Percentiles rank a stretch among this genome's conserved stretches.
phyloP scores from a whole-genome alignment of 352 stramenopile species.

The Globisporangium okanoganense region DNA sequence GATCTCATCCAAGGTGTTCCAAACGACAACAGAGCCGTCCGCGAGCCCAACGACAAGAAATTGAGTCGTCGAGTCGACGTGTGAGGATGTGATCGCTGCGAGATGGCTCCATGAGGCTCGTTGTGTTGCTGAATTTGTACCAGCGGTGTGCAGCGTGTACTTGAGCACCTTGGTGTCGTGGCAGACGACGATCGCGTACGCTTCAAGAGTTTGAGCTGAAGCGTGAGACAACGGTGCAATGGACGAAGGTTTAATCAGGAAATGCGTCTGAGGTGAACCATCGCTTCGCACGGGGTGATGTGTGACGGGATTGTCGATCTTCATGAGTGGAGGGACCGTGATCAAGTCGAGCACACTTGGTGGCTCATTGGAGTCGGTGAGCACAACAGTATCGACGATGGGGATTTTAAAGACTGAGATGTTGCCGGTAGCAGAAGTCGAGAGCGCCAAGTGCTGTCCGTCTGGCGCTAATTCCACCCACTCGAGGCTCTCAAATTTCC shows the following conservation, averaged over 20 bases:
- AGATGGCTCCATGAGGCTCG: conserved; percentile 36
- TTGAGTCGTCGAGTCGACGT: conserved; percentile 40
- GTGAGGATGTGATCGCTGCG: conserved; percentile 28
- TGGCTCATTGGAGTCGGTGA: not conserved
- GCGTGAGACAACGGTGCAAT: too few species aligned
- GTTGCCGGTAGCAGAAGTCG: not conserved
- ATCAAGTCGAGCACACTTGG: conserved; percentile 5
- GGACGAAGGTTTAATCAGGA: conserved; percentile 4
- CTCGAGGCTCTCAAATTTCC: conserved; percentile 1
- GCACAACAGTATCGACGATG: not conserved
- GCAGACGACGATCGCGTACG: conserved; percentile 36
- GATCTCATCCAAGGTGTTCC: conserved; percentile 44
- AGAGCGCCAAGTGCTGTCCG: conserved; percentile 22
- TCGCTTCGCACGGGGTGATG: not conserved
- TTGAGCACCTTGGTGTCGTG: conserved; percentile 31
- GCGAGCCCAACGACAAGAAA: conserved; percentile 42
- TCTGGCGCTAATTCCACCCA: conserved; percentile 26
- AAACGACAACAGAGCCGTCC: conserved; percentile 44
- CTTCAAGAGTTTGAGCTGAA: not conserved
- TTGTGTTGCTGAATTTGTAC: not conserved
- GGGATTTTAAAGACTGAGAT: conserved; percentile 11
- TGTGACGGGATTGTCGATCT: not conserved
- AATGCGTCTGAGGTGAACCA: not conserved
- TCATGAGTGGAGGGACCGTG: conserved; percentile 2
- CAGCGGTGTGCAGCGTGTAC: conserved; percentile 18